These are phyloP conservation scores for Cytospora mali DNA, from an alignment of 2,329 filamentous ascomycete genomes.

Conservation along the genomic window DNA sequence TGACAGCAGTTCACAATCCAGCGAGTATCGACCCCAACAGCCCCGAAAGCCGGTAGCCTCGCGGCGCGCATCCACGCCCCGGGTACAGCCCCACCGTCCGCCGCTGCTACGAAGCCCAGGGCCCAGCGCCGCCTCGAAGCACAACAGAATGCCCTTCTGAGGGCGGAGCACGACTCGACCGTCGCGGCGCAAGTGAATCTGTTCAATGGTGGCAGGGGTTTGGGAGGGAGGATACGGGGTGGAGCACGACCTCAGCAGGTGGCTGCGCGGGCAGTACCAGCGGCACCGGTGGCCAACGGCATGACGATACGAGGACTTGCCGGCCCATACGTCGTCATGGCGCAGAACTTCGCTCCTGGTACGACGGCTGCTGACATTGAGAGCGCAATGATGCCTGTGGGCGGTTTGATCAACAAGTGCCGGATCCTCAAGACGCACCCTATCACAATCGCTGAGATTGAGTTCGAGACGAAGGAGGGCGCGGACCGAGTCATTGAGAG, in stretches of 20 bases:
- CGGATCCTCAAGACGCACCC: conserved; percentile 68
- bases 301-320: conserved; percentile 75
- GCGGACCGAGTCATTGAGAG: conserved; percentile 74
- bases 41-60: conserved; percentile 42
- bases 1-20: conserved; percentile 8
- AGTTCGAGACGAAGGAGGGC: conserved; percentile 71
- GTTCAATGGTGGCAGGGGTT: conserved; percentile 27
- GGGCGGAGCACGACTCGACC: conserved; percentile 42
- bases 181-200: conserved; percentile 40
- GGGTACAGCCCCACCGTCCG: conserved; percentile 35
- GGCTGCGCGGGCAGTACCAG: conserved; percentile 39
- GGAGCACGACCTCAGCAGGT: conserved; percentile 26
- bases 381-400: conserved; percentile 76
- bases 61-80: conserved; percentile 50
- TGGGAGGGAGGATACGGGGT: conserved; percentile 29
- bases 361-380: conserved; percentile 83
- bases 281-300: conserved; percentile 44
- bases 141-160: conserved; percentile 41
- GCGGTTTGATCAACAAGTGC: conserved; percentile 69
- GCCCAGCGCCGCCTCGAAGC: conserved; percentile 39
- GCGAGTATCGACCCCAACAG: conserved; percentile 35
- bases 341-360: conserved; percentile 80
- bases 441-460: conserved; percentile 76
- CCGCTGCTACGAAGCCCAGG: conserved; percentile 35
- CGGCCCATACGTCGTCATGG: conserved; percentile 72